A percentile compares a stretch with the other conserved stretches of the same genome.
phyloP scores from a whole-genome alignment of 2,329 filamentous ascomycete genomes.

The Colletotrichum phormii region DNA sequence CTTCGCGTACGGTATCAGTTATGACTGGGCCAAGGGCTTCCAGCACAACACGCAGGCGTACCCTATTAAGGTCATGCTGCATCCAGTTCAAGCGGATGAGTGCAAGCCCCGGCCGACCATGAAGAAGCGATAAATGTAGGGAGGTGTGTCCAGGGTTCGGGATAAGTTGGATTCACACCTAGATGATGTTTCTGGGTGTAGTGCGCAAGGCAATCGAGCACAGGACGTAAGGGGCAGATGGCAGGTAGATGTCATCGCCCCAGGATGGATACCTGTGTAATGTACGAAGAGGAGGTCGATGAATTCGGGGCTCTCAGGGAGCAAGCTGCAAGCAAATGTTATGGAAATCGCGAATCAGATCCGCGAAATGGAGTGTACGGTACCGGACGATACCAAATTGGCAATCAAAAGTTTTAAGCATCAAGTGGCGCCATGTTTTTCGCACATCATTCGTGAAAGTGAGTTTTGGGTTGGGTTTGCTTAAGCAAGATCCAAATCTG shows the following conservation, averaged over 20 bases:
- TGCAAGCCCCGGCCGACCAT: conserved; percentile 70
- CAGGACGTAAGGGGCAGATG: neutral
- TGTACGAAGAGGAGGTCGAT: conserved; percentile 3
- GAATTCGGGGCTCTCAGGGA: neutral
- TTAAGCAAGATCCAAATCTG: neutral
- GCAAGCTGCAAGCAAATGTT: neutral
- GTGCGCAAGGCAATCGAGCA: neutral
- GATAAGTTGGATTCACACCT: neutral
- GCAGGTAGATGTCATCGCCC: neutral
- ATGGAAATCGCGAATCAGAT: conserved; percentile 11
- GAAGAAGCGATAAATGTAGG: conserved; percentile 66
- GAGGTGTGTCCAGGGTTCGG: neutral
- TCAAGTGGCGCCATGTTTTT: neutral
- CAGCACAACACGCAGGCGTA: conserved; percentile 80
- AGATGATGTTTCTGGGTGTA: neutral
- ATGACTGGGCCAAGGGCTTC: conserved; percentile 99
- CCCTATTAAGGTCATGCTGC: conserved; percentile 86
- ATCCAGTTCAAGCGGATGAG: conserved; percentile 75
- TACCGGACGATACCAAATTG: conserved; percentile 34
- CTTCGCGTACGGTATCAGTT: conserved; percentile 91
- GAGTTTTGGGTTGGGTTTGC: neutral
- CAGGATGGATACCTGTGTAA: conserved; percentile 1
- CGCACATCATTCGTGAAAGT: neutral
- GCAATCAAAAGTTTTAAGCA: conserved; percentile 27
- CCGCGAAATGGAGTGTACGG: conserved; percentile 25